Evolutionary conservation across 2,329 filamentous ascomycete species (phyloP).

Genomic region (Aspergillus fischeri): DNA sequence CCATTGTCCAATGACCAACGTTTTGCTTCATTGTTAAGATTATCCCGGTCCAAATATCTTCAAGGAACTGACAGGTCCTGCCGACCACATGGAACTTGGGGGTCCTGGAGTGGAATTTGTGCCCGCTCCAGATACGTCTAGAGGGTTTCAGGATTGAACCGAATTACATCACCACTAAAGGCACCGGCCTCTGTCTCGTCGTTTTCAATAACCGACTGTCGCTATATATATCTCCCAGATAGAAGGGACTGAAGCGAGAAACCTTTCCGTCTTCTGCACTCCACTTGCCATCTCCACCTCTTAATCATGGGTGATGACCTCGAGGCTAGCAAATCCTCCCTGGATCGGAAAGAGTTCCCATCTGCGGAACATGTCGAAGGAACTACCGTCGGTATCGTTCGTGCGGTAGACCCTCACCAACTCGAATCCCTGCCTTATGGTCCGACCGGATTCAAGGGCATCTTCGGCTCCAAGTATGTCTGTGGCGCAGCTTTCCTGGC

Average conservation of each 20-base stretch:
- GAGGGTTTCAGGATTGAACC: not conserved
- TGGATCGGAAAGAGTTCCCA: not conserved
- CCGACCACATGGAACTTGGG: no score
- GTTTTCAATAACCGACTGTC: not conserved
- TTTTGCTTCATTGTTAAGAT: not conserved
- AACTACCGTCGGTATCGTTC: not conserved
- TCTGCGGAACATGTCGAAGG: not conserved
- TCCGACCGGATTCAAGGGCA: constrained; percentile 25
- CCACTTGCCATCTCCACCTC: not conserved
- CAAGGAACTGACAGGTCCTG: not conserved
- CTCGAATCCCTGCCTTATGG: constrained; percentile 20
- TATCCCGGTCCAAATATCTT: not conserved
- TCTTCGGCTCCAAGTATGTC: constrained; percentile 37
- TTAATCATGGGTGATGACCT: not conserved
- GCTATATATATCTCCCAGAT: not conserved
- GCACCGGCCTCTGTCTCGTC: not conserved
- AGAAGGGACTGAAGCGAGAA: not conserved
- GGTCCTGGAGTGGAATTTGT: not conserved
- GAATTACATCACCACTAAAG: not conserved
- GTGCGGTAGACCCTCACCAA: not conserved
- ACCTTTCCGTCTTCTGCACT: not conserved
- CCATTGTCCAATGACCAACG: not conserved
- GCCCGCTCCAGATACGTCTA: not conserved
- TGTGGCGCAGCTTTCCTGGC: constrained; percentile 42
- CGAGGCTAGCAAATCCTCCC: not conserved